Base-by-base conservation (phyloP, 108 stramenopile species). In the Cyclotella kingstonii region DNA sequence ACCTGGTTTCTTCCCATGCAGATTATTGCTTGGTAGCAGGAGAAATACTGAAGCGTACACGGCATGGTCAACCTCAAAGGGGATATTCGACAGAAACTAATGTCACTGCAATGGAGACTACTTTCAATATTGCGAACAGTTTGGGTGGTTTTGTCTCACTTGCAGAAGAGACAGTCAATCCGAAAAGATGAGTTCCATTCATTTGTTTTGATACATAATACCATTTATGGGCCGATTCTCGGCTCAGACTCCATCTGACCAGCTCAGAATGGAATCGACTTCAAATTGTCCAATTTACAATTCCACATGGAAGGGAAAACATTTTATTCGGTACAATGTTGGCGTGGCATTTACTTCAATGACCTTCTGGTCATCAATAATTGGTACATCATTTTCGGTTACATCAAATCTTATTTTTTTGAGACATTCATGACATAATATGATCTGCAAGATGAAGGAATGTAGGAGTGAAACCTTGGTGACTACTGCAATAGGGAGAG, bases 21-120 rank as follows among this genome's bases (percentile, higher is more conserved):
- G 84, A 89, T 57, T 93, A 93, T 54, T 81, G 82, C 43, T 43
- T 78, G 30, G 69, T 61, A 12, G 65, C 74, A 14, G 87, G 92
- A 22, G 76, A 80, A 25, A 83, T 93, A 36, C 51, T 93, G 57
- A 80, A 83, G 63, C 23, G 76, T 27, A 69, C 88, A 5, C 41
- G 80, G 7, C 78, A 84, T 57, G 81, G 85, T 0, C 80, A 87
- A 49, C 91, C 91, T 12, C 70, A 87, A 15, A 53, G 73, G 51
- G 41, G 53, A 39, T 68, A 51, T 4, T 52, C 44, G 1, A 39
- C 59, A 9, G 39, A 54, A 18, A 49, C 60, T 7, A 61, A 62
- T 31, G 70, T 71, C 1, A 33, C 45, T 23, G 60, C 69, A 8
- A 70, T 70, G 58, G 61, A 57, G 14, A 71, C 61, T 11, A 63